Conservation (phyloP, 1,139 yeast species). For the Spathaspora sp. region DNA sequence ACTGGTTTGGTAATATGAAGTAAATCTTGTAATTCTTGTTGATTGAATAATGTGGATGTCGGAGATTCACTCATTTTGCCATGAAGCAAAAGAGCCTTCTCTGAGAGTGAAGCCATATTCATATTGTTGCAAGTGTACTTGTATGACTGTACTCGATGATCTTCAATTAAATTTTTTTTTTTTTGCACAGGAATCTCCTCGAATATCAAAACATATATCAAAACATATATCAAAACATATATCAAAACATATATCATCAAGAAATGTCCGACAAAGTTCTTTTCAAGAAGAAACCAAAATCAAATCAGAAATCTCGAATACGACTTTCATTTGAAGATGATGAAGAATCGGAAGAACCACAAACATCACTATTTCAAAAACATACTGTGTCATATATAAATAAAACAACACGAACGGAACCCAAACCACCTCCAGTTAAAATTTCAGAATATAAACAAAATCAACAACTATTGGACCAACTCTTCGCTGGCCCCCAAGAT, state of each 20-base stretch:
- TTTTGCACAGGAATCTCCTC: background rate
- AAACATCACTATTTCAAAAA: background rate
- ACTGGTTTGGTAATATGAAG: constrained; percentile 32
- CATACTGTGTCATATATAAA: background rate
- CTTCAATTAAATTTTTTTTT: constrained; percentile 6
- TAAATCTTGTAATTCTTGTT: constrained; percentile 55
- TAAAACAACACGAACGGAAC: background rate
- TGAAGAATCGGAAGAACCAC: constrained; percentile 6
- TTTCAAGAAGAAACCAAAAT: constrained; percentile 4
- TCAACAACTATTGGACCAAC: constrained; percentile 8
- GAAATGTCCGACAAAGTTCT: background rate
- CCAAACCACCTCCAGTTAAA: constrained; percentile 1
- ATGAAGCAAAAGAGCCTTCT: constrained; percentile 57
- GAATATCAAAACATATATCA: background rate
- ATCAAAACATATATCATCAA: no score
- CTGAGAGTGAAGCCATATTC: constrained; percentile 31
- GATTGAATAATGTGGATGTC: constrained; percentile 49
- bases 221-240: no score
- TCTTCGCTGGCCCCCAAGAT: constrained; percentile 19
- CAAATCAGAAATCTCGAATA: background rate
- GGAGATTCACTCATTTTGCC: constrained; percentile 54
- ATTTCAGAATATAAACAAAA: constrained; percentile 5
- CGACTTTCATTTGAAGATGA: constrained; percentile 7
- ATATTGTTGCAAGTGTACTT: background rate
- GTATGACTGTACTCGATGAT: constrained; percentile 6